A percentile compares a stretch with the other conserved stretches of the same genome.
Conservation (phyloP, 768 basidiomycete species). For the Xerocomus spinulosus region DNA sequence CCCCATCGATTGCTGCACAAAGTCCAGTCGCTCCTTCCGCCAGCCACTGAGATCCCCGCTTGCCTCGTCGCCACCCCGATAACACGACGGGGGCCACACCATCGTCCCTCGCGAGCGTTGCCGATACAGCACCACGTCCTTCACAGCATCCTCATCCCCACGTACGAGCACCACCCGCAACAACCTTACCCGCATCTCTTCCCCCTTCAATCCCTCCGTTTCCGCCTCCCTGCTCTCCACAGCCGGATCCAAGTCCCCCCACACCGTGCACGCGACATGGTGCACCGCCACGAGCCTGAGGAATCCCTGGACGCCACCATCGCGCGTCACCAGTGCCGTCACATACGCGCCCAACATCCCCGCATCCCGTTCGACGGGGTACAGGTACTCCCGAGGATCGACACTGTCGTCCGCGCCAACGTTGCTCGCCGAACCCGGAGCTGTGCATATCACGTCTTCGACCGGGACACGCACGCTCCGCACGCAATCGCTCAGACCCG, state of each 20-base stretch:
- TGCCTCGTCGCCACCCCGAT: constrained; percentile 28
- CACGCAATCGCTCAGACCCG: constrained; percentile 28
- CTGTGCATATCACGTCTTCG: constrained; percentile 43
- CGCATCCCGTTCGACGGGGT: constrained; percentile 61
- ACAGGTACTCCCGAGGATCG: constrained; percentile 59
- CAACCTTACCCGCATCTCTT: constrained; percentile 37
- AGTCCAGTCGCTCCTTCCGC: constrained; percentile 13
- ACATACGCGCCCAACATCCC: constrained; percentile 64
- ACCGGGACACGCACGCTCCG: constrained; percentile 52
- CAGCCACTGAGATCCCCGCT: constrained; percentile 1
- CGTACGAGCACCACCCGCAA: constrained; percentile 49
- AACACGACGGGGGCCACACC: constrained; percentile 50
- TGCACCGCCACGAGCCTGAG: constrained; percentile 67
- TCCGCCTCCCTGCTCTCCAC: constrained; percentile 2
- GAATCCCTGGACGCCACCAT: constrained; percentile 47
- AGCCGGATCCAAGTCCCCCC: constrained; percentile 53
- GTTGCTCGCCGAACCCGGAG: no score
- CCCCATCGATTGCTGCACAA: constrained; percentile 12
- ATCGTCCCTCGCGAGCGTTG: constrained; percentile 38
- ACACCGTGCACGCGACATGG: constrained; percentile 71
- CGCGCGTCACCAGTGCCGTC: constrained; percentile 39
- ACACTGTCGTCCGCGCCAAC: neutral
- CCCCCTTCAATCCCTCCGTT: neutral
- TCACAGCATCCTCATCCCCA: constrained; percentile 43
- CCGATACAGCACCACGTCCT: constrained; percentile 54